phyloP scores from a whole-genome alignment of 306 rosid genomes.

The Senna siamea region DNA sequence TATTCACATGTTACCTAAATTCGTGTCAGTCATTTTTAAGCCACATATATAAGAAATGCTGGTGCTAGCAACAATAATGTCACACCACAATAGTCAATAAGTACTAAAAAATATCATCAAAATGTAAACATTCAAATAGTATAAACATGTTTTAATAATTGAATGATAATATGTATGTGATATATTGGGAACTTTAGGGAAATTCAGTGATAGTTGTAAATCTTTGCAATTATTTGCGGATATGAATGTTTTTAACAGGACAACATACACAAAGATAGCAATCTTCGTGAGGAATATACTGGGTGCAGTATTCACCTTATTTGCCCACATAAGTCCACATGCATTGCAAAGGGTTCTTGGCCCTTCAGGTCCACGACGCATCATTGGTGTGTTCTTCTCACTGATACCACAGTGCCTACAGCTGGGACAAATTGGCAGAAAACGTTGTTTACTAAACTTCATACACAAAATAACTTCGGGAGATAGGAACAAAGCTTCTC shows the following conservation, averaged over 20 bases:
- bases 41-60: not conserved
- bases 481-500: slow-evolving; percentile 27
- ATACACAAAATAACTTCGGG: slow-evolving; percentile 7
- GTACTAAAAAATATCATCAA: not conserved
- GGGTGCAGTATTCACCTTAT: slow-evolving; percentile 57
- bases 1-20: not conserved
- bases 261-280: slow-evolving; percentile 28
- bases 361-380: slow-evolving; percentile 89
- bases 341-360: slow-evolving; percentile 88
- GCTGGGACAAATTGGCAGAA: slow-evolving; percentile 44
- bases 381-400: slow-evolving; percentile 78
- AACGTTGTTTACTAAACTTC: slow-evolving; percentile 15
- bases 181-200: not conserved
- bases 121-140: not conserved
- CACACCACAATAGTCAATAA: not conserved
- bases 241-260: not conserved
- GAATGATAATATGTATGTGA: slow-evolving; percentile 10
- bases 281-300: not conserved
- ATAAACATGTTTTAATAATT: slow-evolving; percentile 3
- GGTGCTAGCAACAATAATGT: not conserved
- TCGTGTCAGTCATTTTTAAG: slow-evolving; percentile 1
- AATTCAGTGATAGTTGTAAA: slow-evolving; percentile 20
- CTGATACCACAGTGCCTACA: slow-evolving; percentile 79
- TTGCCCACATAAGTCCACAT: slow-evolving; percentile 92
- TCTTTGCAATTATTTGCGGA: slow-evolving; percentile 27